phyloP scores from a whole-genome alignment of 1,139 yeast species.

The Taphrina sp. region DNA sequence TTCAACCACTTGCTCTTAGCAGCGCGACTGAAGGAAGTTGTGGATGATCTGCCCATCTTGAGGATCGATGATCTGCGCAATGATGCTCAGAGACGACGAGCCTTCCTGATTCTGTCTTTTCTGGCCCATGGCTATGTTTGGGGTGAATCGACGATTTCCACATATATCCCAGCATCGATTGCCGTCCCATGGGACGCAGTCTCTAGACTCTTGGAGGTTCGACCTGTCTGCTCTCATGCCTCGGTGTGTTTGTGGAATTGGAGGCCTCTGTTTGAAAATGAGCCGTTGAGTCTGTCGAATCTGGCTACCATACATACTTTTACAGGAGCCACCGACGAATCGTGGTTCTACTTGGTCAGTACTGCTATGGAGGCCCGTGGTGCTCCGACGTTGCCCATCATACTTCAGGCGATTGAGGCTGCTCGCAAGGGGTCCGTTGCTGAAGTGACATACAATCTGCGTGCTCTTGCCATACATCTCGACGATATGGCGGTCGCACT shows the following conservation, averaged over 20 bases:
- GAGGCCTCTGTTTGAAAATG: slow-evolving; percentile 52
- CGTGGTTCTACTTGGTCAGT: slow-evolving; percentile 89
- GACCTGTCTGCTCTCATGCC: slow-evolving; percentile 86
- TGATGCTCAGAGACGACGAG: slow-evolving; percentile 65
- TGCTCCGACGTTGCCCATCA: slow-evolving; percentile 60
- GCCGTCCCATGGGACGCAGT: slow-evolving; percentile 59
- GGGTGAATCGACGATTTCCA: slow-evolving; percentile 62
- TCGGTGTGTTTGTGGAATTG: slow-evolving; percentile 82
- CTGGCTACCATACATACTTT: slow-evolving; percentile 78
- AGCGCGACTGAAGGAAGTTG: slow-evolving; percentile 56
- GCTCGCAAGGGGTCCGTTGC: slow-evolving; percentile 50
- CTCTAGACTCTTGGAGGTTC: slow-evolving; percentile 63
- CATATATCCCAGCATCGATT: slow-evolving; percentile 63
- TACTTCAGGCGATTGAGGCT: slow-evolving; percentile 60
- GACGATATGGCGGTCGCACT: slow-evolving; percentile 73
- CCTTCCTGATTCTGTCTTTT: slow-evolving; percentile 74
- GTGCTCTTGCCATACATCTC: slow-evolving; percentile 68
- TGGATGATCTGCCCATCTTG: slow-evolving; percentile 49
- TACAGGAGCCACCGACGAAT: slow-evolving; percentile 87
- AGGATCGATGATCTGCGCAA: slow-evolving; percentile 37
- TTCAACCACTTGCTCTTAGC: slow-evolving; percentile 74
- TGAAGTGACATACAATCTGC: slow-evolving; percentile 52
- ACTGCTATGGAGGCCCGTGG: slow-evolving; percentile 83
- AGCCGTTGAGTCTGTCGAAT: slow-evolving; percentile 56
- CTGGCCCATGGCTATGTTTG: slow-evolving; percentile 86